A percentile compares a stretch with the other conserved stretches of the same genome.
Conservation (phyloP, 371 early-diverging fungal species). For the Actinomortierella ambigua region DNA sequence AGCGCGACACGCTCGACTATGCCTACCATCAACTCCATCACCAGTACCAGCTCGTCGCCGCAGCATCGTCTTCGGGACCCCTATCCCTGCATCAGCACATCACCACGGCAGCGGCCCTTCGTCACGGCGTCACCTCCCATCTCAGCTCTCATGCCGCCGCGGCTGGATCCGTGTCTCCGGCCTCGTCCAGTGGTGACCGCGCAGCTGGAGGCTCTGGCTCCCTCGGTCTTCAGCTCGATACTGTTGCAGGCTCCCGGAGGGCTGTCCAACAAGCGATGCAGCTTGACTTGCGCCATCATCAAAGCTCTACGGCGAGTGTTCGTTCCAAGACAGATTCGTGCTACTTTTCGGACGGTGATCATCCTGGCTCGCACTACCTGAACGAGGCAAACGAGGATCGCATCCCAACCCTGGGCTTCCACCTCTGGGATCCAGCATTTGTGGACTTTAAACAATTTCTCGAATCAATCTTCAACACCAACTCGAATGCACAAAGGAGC, state of each 20-base stretch:
- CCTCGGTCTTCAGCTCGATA: constrained; percentile 14
- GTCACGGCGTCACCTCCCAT: constrained; percentile 26
- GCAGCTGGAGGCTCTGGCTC: not conserved
- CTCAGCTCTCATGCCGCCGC: constrained; percentile 3
- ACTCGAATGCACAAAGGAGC: not conserved
- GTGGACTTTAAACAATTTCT: constrained; percentile 42
- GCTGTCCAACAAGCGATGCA: constrained; percentile 32
- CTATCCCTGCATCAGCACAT: constrained; percentile 29
- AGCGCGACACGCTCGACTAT: constrained; percentile 37
- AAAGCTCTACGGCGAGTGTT: constrained; percentile 38
- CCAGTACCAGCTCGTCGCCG: constrained; percentile 10
- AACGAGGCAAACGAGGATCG: constrained; percentile 39
- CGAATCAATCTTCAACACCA: constrained; percentile 23
- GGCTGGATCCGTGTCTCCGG: not conserved
- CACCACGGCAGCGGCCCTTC: constrained; percentile 31
- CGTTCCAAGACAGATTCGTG: constrained; percentile 46
- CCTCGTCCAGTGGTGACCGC: not conserved
- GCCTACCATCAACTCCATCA: constrained; percentile 22
- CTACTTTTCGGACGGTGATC: constrained; percentile 44
- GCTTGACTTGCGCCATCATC: constrained; percentile 29
- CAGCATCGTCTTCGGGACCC: constrained; percentile 13
- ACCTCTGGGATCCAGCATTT: constrained; percentile 45
- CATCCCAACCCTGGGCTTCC: constrained; percentile 39
- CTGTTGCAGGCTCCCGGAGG: constrained; percentile 19
- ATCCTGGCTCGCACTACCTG: constrained; percentile 38